These are phyloP conservation scores for Diutina catenulata DNA, from an alignment of 1,139 yeast genomes.

Conservation along the genomic window DNA sequence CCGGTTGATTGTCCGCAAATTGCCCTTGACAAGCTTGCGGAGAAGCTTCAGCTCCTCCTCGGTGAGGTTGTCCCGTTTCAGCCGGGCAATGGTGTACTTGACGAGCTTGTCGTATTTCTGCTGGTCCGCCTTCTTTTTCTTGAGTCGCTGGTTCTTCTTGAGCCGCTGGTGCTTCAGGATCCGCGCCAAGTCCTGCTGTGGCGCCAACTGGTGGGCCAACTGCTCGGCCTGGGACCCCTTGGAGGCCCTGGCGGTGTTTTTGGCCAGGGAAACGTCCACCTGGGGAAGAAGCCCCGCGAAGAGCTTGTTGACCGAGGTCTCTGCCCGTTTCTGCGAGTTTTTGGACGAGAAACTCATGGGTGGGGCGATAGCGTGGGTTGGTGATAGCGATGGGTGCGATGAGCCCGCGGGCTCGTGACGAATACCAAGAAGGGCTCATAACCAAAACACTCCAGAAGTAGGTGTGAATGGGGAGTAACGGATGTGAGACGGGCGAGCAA, in stretches of 20 bases:
- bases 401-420: too few relatives aligned
- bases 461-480: too few relatives aligned
- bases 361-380: too few relatives aligned
- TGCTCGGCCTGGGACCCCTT: constrained; percentile 14
- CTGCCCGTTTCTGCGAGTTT: constrained; percentile 23
- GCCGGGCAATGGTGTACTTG: constrained; percentile 36
- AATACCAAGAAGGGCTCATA: too few relatives aligned
- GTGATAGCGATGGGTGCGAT: too few relatives aligned
- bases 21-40: constrained; percentile 35
- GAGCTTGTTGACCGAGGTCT: constrained; percentile 29
- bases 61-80: constrained; percentile 21
- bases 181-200: constrained; percentile 13
- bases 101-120: constrained; percentile 36
- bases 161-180: constrained; percentile 26
- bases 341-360: constrained; percentile 9
- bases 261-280: constrained; percentile 8
- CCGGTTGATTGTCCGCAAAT: constrained; percentile 33
- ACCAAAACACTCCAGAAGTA: too few relatives aligned
- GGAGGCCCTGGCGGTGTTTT: constrained; percentile 10
- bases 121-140: constrained; percentile 22
- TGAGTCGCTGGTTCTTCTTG: constrained; percentile 21
- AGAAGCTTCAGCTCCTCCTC: constrained; percentile 37
- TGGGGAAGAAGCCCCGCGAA: constrained; percentile 32
- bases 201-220: constrained; percentile 4
- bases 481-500: too few relatives aligned